Conservation (phyloP, 1,139 yeast genomes). For the Suhomyces chickasaworum region DNA sequence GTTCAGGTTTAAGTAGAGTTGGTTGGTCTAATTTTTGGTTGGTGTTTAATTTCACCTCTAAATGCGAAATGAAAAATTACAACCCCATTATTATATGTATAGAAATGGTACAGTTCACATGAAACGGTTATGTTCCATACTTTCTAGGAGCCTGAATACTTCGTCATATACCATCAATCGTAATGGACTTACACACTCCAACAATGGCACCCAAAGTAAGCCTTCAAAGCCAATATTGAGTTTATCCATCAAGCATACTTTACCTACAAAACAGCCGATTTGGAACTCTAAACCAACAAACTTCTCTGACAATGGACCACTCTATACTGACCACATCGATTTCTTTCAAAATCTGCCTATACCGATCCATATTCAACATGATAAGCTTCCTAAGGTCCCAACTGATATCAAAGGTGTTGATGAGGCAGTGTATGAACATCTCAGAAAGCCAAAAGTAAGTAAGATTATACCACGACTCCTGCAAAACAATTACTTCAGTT, state of each 20-base stretch:
- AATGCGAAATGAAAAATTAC: not conserved
- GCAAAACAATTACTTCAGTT: constrained; percentile 25
- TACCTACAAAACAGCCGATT: not conserved
- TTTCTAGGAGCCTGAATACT: not conserved
- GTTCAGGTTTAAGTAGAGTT: too few relatives aligned
- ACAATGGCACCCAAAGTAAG: not conserved
- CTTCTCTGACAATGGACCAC: not conserved
- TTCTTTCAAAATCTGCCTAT: constrained; percentile 5
- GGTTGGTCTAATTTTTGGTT: too few relatives aligned
- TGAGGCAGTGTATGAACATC: constrained; percentile 22
- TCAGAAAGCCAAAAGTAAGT: constrained; percentile 18
- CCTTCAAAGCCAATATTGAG: not conserved
- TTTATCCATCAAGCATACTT: not conserved
- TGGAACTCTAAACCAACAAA: not conserved
- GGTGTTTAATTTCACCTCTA: too few relatives aligned
- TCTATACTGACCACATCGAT: constrained; percentile 3
- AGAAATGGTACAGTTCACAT: not conserved
- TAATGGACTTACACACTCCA: not conserved
- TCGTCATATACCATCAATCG: not conserved
- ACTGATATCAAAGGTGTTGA: constrained; percentile 46
- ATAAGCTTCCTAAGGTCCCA: constrained; percentile 27
- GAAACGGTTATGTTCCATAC: not conserved
- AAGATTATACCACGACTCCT: constrained; percentile 26
- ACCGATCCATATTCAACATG: constrained; percentile 15
- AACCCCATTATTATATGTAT: not conserved